Evolutionary conservation across 306 rosid species (phyloP).

Genomic region (Spatholobus suberectus): DNA sequence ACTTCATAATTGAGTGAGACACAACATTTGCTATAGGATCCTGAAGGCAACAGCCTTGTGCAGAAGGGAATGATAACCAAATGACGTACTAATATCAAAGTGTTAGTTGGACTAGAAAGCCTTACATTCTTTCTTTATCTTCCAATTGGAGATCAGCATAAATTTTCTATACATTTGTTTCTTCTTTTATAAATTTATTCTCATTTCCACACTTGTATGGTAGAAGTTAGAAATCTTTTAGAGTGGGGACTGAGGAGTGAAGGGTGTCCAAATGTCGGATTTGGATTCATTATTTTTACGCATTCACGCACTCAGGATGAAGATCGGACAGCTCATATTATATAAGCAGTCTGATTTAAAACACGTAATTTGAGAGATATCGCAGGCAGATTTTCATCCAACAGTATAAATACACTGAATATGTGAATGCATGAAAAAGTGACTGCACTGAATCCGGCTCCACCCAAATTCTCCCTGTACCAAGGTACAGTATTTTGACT

Average conservation of each 20-base stretch:
- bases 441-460: background rate
- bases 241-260: background rate
- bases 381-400: background rate
- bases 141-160: background rate
- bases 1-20: background rate
- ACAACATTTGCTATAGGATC: background rate
- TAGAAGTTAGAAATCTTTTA: conserved; percentile 8
- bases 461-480: background rate
- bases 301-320: background rate
- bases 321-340: background rate
- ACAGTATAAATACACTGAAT: background rate
- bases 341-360: background rate
- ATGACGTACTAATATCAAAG: conserved; percentile 22
- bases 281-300: background rate
- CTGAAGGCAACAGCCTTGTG: background rate
- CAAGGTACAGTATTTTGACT: background rate
- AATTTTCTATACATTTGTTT: background rate
- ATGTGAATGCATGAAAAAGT: background rate
- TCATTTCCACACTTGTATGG: background rate
- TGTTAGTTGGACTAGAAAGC: background rate
- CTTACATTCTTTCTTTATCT: conserved; percentile 22
- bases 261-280: background rate
- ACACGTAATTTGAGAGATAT: too few relatives aligned
- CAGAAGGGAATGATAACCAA: background rate
- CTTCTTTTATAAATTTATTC: background rate